Conservation (phyloP, 257 asterid genomes). For the Echium plantagineum region DNA sequence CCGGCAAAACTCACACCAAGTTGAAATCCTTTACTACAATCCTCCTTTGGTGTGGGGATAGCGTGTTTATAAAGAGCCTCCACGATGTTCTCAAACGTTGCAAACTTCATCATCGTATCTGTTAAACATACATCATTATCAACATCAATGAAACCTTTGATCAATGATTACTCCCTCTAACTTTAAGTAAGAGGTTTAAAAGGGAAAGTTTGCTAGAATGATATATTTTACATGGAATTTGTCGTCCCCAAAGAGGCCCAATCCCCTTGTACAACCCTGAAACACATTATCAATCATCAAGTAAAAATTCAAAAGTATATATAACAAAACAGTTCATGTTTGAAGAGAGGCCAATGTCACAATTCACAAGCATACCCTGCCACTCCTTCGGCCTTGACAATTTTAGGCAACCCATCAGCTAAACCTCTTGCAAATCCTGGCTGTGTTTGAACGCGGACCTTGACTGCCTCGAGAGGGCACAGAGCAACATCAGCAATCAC, state of each 20-base stretch:
- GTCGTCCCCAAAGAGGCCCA: conserved; percentile 89
- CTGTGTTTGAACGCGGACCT: conserved; percentile 81
- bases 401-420: conserved; percentile 76
- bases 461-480: conserved; percentile 81
- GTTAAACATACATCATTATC: conserved; percentile 11
- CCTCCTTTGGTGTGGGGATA: conserved; percentile 62
- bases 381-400: conserved; percentile 51
- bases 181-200: no score
- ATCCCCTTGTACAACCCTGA: conserved; percentile 78
- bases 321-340: background rate
- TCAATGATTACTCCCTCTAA: no score
- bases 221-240: conserved; percentile 68
- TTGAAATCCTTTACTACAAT: conserved; percentile 56
- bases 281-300: background rate
- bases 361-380: conserved; percentile 35
- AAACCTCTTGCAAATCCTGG: conserved; percentile 76
- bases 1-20: conserved; percentile 76
- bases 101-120: conserved; percentile 94
- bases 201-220: no score
- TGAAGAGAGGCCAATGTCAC: background rate
- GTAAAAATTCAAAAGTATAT: background rate
- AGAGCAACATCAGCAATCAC: conserved; percentile 69
- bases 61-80: conserved; percentile 57
- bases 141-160: background rate
- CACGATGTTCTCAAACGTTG: conserved; percentile 68